Evolutionary conservation across 2,329 filamentous ascomycete genomes (phyloP).

Genomic region (Geosmithia flava): DNA sequence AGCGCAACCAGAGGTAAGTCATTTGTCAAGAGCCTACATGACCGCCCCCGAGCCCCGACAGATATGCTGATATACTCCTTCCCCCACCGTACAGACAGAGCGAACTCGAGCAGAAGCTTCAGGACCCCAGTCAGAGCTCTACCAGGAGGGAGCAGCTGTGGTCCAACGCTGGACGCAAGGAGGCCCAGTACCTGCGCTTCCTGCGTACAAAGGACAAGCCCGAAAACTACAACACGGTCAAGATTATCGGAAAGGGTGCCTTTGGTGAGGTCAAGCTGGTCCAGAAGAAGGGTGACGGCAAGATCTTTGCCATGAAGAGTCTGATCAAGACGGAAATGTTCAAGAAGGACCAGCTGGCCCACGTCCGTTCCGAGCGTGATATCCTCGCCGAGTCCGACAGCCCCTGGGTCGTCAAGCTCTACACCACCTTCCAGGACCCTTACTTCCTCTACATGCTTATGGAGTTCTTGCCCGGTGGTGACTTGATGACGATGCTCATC

Average conservation of each 20-base stretch:
- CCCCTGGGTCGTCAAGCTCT: conserved; percentile 97
- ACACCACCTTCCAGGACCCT: conserved; percentile 92
- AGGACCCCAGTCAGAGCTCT: conserved; percentile 62
- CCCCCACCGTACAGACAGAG: conserved; percentile 52
- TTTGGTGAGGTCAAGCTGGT: conserved; percentile 98
- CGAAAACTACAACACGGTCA: conserved; percentile 89
- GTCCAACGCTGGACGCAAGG: conserved; percentile 73
- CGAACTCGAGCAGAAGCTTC: conserved; percentile 78
- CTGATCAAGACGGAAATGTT: conserved; percentile 99
- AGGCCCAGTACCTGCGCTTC: conserved; percentile 88
- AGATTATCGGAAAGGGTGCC: conserved; percentile 97
- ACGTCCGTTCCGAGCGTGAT: conserved; percentile 94
- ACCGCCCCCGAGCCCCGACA: not conserved
- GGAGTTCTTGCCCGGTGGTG: conserved; percentile 96
- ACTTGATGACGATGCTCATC: conserved; percentile 99
- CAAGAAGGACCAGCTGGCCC: conserved; percentile 95
- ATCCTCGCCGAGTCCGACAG: conserved; percentile 98
- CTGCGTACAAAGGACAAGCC: conserved; percentile 86
- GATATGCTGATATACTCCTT: not conserved
- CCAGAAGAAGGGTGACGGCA: conserved; percentile 89
- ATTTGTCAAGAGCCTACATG: no score
- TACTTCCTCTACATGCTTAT: conserved; percentile 98
- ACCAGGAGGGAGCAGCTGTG: conserved; percentile 74
- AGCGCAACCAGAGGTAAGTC: conserved; percentile 81
- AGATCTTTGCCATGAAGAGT: conserved; percentile 97